Base-by-base conservation (phyloP, 768 basidiomycete genomes). In the Mycena sanguinolenta region DNA sequence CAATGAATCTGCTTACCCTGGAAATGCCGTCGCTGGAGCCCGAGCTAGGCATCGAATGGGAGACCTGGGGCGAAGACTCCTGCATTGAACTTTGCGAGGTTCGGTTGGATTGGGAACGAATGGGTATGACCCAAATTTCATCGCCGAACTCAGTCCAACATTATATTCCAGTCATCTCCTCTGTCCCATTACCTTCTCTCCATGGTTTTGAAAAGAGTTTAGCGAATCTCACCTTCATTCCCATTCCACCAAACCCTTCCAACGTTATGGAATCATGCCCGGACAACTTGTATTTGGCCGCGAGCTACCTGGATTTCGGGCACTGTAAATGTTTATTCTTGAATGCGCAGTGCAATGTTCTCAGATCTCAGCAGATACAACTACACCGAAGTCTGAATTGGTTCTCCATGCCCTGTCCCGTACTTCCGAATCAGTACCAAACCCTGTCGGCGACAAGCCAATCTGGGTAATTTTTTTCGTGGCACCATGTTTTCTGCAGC, bases 71-170 rank as follows among this genome's bases (percentile, higher is more conserved):
- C 6, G 91, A 92, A 75, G 90, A 92, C 61, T 79, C 82, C 9
- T 83, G 77, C 3, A 87, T 94, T 69, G 87, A 91, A 39, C 70
- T 93, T n/a, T 88, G 83, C 62, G 89, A 92, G 78, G 84, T 92
- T 13, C 83, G 84, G 32, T 75, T 92, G 19, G 78, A 81, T 38
- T 87, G 86, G 61, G 86, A 89, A 65, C 84, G 85, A 38, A 83
- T 87, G 67, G 79, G 89, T 90, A 80, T 69, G 86, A 68, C 21
- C 58, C 14, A 23, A 38, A 27, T 54, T 59, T 38, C 58, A 57
- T 30, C 17, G 19, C 46, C 32, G 23, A 14, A 28, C 57, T 28
- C 46, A 28, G 30, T 63, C 27, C 52, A 55, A 63, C 58, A 68
- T 28, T 23, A 54, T 30, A 59, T 55, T 62, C 38, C 63, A 90